Conservation (phyloP, 345 rosid genomes). For the Trapa bicornis region DNA sequence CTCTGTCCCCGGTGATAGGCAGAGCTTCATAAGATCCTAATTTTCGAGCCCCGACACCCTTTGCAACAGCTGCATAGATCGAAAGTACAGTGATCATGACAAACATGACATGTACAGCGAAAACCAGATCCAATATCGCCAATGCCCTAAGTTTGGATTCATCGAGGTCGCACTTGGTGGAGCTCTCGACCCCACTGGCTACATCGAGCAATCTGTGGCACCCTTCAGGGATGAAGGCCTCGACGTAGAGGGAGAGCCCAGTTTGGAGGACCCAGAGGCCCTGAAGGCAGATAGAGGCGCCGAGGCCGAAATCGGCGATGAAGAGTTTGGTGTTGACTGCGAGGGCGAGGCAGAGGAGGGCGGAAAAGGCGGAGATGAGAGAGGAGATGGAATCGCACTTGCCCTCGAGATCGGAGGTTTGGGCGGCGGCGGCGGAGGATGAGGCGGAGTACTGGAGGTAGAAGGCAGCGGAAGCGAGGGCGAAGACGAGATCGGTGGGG, state of each 20-base stretch:
- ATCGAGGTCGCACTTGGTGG: slow-evolving; percentile 70
- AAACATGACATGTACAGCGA: slow-evolving; percentile 56
- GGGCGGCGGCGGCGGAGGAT: slow-evolving; percentile 50
- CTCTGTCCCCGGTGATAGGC: slow-evolving; percentile 31
- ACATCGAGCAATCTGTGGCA: slow-evolving; percentile 74
- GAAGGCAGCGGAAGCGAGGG: slow-evolving; percentile 63
- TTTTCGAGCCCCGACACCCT: slow-evolving; percentile 36
- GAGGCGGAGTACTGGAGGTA: slow-evolving; percentile 59
- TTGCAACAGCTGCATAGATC: slow-evolving; percentile 42
- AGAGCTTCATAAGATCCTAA: slow-evolving; percentile 71
- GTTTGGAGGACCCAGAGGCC: slow-evolving; percentile 88
- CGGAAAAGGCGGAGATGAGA: slow-evolving; percentile 46
- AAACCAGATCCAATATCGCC: slow-evolving; percentile 70
- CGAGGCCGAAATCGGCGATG: slow-evolving; percentile 60
- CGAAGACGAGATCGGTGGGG: slow-evolving; percentile 67
- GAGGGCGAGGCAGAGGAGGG: slow-evolving; percentile 51
- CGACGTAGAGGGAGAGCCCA: slow-evolving; percentile 76
- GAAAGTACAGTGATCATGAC: slow-evolving; percentile 43
- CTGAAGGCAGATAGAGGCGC: slow-evolving; percentile 56
- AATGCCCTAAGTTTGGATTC: slow-evolving; percentile 70
- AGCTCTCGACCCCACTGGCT: slow-evolving; percentile 62
- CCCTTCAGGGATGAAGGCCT: slow-evolving; percentile 78
- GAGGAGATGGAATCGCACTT: slow-evolving; percentile 63
- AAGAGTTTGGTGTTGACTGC: slow-evolving; percentile 59
- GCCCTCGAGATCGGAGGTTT: slow-evolving; percentile 74